Conservation (phyloP, 805 yeast genomes). For the Ogataea nakhonphanomensis region DNA sequence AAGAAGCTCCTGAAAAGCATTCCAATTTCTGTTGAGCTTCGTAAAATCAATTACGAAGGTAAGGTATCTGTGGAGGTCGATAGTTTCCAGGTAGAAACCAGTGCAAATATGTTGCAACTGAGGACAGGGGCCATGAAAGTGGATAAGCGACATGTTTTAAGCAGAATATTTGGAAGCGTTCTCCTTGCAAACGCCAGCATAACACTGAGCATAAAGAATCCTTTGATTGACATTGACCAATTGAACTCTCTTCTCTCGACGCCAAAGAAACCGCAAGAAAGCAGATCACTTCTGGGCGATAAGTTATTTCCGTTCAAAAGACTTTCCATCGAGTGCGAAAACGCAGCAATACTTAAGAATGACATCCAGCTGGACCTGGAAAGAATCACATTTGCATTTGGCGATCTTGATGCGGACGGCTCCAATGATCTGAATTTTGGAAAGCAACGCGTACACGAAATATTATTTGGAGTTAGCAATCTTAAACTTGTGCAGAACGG, state of each 20-base stretch:
- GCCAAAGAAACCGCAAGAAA: neutral
- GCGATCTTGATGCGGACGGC: slow-evolving; percentile 6
- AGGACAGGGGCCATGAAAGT: neutral
- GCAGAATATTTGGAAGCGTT: neutral
- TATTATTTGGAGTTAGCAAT: slow-evolving; percentile 12
- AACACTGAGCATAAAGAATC: neutral
- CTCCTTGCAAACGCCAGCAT: neutral
- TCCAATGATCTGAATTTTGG: neutral
- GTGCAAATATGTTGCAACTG: neutral
- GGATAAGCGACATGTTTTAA: neutral
- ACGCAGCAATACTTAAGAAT: slow-evolving; percentile 2
- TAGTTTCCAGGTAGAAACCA: neutral
- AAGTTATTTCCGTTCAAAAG: neutral
- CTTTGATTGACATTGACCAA: slow-evolving; percentile 4
- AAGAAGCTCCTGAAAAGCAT: neutral
- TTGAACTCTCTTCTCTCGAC: neutral
- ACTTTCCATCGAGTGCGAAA: slow-evolving; percentile 10
- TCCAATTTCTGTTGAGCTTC: slow-evolving; percentile 1
- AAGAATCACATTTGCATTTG: slow-evolving; percentile 12
- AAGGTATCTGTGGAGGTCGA: neutral
- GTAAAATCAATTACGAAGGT: neutral
- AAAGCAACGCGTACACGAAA: slow-evolving; percentile 10
- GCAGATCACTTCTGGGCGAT: neutral
- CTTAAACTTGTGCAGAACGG: slow-evolving; percentile 3
- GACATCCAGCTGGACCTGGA: slow-evolving; percentile 2